These are phyloP conservation scores for Chrysanthemum lavandulifolium DNA, from an alignment of 129 eudicot genomes.

Conservation along the genomic window DNA sequence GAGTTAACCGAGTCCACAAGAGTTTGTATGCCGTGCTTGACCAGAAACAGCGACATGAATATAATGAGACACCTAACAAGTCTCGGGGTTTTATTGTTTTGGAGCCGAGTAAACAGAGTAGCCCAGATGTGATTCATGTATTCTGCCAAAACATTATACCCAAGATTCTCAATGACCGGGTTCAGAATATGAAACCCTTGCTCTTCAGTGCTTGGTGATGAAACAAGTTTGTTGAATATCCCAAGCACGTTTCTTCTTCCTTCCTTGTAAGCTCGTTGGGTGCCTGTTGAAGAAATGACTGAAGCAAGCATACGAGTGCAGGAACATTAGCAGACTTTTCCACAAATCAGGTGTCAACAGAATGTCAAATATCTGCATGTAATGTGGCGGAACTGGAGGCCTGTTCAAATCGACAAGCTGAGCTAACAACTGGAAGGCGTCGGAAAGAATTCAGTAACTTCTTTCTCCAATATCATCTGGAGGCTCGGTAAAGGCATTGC, in stretches of 20 bases:
- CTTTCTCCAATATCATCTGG: conserved; percentile 56
- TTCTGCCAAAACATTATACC: conserved; percentile 67
- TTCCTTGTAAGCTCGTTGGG: conserved; percentile 71
- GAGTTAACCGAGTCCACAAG: conserved; percentile 69
- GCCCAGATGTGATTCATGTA: conserved; percentile 68
- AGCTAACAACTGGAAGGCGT: conserved; percentile 89
- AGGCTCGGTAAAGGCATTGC: conserved; percentile 72
- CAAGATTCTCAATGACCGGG: conserved; percentile 85
- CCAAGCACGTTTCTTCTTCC: conserved; percentile 63
- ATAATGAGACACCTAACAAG: conserved; percentile 66
- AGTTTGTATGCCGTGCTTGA: conserved; percentile 65
- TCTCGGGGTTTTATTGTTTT: conserved; percentile 51
- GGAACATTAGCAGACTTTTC: conserved; percentile 93
- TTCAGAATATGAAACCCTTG: conserved; percentile 94
- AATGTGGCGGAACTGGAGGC: conserved; percentile 67
- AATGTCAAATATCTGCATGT: conserved; percentile 83
- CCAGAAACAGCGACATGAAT: conserved; percentile 84
- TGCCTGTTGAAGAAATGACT: conserved; percentile 89
- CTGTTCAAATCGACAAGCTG: conserved; percentile 88
- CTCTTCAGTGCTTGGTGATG: conserved; percentile 79
- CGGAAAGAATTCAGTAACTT: conserved; percentile 86
- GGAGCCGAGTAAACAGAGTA: conserved; percentile 63
- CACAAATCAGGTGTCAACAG: conserved; percentile 75
- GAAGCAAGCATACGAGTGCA: conserved; percentile 91
- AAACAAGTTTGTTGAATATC: conserved; percentile 66